Evolutionary conservation across 345 rosid species (phyloP).

Genomic region (Citrus australasica): DNA sequence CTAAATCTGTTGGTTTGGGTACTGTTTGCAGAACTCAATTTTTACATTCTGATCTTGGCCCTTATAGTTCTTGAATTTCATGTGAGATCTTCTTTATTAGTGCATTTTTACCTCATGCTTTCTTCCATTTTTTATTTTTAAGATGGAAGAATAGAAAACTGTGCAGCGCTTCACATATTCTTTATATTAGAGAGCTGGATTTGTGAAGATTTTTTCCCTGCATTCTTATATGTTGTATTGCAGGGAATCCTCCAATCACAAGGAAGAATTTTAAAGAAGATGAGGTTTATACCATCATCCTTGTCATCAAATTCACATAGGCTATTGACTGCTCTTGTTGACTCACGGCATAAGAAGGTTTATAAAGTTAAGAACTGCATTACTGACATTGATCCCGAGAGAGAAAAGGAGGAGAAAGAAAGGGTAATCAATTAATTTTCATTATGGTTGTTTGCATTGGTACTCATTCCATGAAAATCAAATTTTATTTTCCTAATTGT

Average conservation of each 20-base stretch:
- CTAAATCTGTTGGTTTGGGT: conserved; percentile 3
- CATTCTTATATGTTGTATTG: conserved; percentile 21
- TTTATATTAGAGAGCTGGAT: background rate
- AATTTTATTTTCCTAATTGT: conserved; percentile 14
- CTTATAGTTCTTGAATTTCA: background rate
- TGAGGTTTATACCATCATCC: conserved; percentile 96
- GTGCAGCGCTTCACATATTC: background rate
- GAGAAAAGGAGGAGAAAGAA: conserved; percentile 95
- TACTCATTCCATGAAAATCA: background rate
- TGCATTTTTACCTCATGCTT: conserved; percentile 1
- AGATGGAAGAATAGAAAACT: background rate
- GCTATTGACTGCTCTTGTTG: conserved; percentile 92
- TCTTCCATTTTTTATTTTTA: background rate
- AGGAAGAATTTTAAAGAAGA: conserved; percentile 88
- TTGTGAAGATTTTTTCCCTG: background rate
- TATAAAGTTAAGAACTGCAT: conserved; percentile 93
- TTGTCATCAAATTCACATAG: conserved; percentile 88
- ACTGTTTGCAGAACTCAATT: background rate
- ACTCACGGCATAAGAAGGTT: conserved; percentile 79
- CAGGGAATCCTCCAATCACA: conserved; percentile 99
- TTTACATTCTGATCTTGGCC: background rate
- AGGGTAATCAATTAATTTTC: conserved; percentile 50
- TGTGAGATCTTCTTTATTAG: background rate
- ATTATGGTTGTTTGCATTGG: background rate
- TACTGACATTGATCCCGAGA: conserved; percentile 99